phyloP scores from a whole-genome alignment of 805 yeast species.

The Kodamaea sagamina region DNA sequence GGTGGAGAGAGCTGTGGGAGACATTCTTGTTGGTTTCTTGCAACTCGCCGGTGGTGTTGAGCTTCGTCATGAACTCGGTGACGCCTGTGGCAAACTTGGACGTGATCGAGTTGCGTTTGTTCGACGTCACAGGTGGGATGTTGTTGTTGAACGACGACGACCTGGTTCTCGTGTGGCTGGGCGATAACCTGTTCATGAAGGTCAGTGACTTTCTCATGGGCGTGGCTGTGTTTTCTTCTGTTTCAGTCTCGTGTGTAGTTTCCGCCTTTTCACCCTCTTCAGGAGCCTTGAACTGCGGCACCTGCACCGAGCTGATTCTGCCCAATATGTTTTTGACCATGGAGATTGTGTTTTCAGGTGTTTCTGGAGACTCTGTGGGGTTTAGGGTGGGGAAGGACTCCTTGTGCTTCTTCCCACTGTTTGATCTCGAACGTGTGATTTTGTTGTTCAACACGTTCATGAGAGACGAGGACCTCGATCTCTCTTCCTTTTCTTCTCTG shows the following conservation, averaged over 20 bases:
- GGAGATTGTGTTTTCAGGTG: conserved; percentile 26
- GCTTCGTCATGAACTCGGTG: conserved; percentile 43
- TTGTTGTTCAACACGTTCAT: conserved; percentile 36
- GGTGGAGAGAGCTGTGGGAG: conserved; percentile 37
- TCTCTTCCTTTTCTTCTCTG: conserved; percentile 12
- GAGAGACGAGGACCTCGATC: conserved; percentile 43
- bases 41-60: conserved; percentile 23
- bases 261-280: conserved; percentile 6
- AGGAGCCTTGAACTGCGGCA: conserved; percentile 13
- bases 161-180: conserved; percentile 38
- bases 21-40: conserved; percentile 17
- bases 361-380: conserved; percentile 10
- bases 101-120: conserved; percentile 36
- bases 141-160: conserved; percentile 38
- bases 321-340: conserved; percentile 41
- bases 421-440: conserved; percentile 36
- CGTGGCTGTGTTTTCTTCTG: conserved; percentile 9
- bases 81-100: conserved; percentile 44
- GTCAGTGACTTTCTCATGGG: conserved; percentile 8
- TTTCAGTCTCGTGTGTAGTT: conserved; percentile 15
- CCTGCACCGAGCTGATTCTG: conserved; percentile 30
- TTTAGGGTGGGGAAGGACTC: conserved; percentile 31
- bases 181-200: conserved; percentile 30
- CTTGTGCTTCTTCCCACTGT: conserved; percentile 29
- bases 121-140: conserved; percentile 11